Conservation (phyloP, 202 grass and related monocot genomes). For the Hordeum pubiflorum region DNA sequence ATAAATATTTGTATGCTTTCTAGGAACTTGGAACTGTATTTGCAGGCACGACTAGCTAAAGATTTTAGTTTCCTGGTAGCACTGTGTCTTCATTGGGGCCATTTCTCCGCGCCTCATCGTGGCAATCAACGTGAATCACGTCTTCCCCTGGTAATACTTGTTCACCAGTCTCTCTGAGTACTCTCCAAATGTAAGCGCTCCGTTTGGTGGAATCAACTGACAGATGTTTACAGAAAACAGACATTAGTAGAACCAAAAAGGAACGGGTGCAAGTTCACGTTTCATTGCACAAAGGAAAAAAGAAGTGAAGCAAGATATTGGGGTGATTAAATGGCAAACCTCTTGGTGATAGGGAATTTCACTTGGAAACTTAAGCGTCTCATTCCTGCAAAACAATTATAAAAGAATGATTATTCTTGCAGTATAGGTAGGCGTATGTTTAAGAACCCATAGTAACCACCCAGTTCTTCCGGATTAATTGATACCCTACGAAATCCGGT, state of each 20-base stretch:
- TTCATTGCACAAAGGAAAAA: neutral
- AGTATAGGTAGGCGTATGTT: neutral
- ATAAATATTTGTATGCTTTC: neutral
- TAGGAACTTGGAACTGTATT: neutral
- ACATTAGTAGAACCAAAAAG: neutral
- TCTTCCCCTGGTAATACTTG: constrained; percentile 60
- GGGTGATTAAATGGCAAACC: constrained; percentile 32
- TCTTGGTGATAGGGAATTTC: constrained; percentile 74
- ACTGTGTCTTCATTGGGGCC: neutral
- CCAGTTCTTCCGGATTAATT: neutral
- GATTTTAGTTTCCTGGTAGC: neutral
- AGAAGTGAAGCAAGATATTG: neutral
- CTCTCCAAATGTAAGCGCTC: constrained; percentile 75
- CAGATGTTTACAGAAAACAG: neutral
- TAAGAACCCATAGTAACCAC: neutral
- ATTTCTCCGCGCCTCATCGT: neutral
- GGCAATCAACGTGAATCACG: neutral
- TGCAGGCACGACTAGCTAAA: neutral
- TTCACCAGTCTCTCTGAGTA: constrained; percentile 62
- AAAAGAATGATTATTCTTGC: neutral
- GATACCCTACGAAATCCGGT: neutral
- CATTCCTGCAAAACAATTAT: constrained; percentile 48
- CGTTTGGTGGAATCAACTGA: constrained; percentile 72
- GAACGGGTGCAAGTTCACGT: neutral
- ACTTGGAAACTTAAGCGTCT: constrained; percentile 57